Conservation (phyloP, 1,284 basidiomycete species). For the Xerocomus nothofagi region DNA sequence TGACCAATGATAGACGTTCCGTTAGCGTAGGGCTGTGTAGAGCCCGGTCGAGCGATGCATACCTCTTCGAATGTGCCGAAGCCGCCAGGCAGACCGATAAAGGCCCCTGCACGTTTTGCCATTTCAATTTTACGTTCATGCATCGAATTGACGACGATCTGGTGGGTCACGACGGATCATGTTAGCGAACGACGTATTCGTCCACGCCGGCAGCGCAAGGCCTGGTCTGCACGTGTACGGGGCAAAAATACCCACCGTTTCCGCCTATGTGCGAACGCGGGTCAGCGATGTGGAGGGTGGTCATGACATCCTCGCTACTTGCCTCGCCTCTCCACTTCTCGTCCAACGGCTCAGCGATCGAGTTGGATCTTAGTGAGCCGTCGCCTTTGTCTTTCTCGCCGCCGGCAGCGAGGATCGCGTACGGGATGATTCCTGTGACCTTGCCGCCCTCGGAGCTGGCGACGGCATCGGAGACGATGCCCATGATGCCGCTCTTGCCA, state of each 20-base stretch:
- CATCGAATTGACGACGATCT: constrained; percentile 84
- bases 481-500: constrained; percentile 85
- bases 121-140: constrained; percentile 90
- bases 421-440: constrained; percentile 82
- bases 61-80: constrained; percentile 94
- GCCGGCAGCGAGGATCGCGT: constrained; percentile 67
- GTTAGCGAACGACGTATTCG: constrained; percentile 5
- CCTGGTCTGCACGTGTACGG: constrained; percentile 9
- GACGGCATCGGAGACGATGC: constrained; percentile 72
- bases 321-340: constrained; percentile 49
- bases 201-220: constrained; percentile 1
- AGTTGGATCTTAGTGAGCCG: constrained; percentile 24
- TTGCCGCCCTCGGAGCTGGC: constrained; percentile 62
- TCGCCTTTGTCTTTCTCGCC: constrained; percentile 57
- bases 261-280: constrained; percentile 38
- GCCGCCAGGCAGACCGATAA: constrained; percentile 87
- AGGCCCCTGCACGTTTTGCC: constrained; percentile 76
- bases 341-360: constrained; percentile 37
- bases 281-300: constrained; percentile 12
- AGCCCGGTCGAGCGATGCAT: not conserved
- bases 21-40: constrained; percentile 3
- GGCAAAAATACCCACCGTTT: constrained; percentile 44
- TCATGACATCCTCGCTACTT: constrained; percentile 6
- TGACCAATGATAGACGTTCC: constrained; percentile 29
- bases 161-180: constrained; percentile 4